Evolutionary conservation across 75 land plant genomes (phyloP), one percentile per base, ranked within the genome.

Genomic region (Cupressus sempervirens): DNA sequence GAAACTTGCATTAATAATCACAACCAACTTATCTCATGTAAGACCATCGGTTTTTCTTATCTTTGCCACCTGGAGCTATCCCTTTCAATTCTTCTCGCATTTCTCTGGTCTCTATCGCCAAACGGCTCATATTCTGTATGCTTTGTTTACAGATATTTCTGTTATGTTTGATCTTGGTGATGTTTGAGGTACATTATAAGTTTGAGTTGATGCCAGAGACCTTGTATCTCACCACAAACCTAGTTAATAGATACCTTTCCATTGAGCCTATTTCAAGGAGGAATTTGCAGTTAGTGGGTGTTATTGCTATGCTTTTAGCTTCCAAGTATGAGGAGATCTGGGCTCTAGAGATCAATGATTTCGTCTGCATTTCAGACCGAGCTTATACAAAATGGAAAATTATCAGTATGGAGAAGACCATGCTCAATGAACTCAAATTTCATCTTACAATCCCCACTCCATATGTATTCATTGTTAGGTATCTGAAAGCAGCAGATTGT

Each of bases 181-280:
- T n/a, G n/a, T n/a, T n/a, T n/a, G n/a, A 96, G 98, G 98, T 95
- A 2, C 95, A 95, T 80, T 76, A 84, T 16, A 93, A 91, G 79
- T 96, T 95, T 86, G 90, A 95, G 52, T 90, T 96, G n/a, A 91
- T 92, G 93, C 98, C 93, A 10, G 97, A 96, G 85, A 95, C 92
- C 7, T 88, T 95, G 11, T 95, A 91, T 81, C 91, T 96, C 34
- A 93, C 95, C 16, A 86, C 87, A 40, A 88, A 93, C 80, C 82
- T 96, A 3, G 70, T 95, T 15, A 95, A 96, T 84, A 90, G 93
- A 7, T 96, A 87, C 87, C 92, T 96, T 3, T 67, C 93, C 0
- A 13, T 84, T 14, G 90, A 91, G 45, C 54, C 46, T 7, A 92
- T 95, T 0, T 77, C 90, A 8, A 91, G 97, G 65, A 92, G 85